Evolutionary conservation across 1,284 basidiomycete species (phyloP), one percentile per base, ranked within the genome.

Genomic region (Naganishia albida): DNA sequence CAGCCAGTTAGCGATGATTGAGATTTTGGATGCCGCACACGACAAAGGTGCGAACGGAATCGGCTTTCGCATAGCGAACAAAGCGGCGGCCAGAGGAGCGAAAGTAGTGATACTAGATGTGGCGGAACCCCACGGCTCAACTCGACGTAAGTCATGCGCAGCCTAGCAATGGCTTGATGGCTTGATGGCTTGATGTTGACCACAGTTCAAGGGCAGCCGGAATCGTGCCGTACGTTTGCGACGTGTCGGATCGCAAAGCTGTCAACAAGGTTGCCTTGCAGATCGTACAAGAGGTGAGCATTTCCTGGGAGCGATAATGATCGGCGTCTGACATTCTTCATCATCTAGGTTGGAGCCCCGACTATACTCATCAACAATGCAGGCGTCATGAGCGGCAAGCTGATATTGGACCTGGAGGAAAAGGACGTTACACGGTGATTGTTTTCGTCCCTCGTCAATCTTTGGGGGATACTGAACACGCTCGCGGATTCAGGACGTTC

Each of bases 331-430:
- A 49, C n/a, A 48, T 7, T 18, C 7, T 1, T 23, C 13, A 54
- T 63, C 52, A 57, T 26, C n/a, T 72, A 93, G 90, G 82, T 94
- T 62, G 93, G 93, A 7, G 83, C 89, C 62, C 90, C 93, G 1
- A 95, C 95, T 0, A 84, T 98, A 38, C 80, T 99, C 16, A 83
- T 99, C 73, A 98, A 98, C 80, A 98, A 97, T 73, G 95, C 95
- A 0, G 95, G 93, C n/a, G 86, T 97, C 62, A 90, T 91, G 38
- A 88, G 93, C 77, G 93, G 93, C 34, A 93, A 92, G 73, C 81
- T 88, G 0, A 80, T 98, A 26, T 80, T 93, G 3, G 92, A 94
- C 72, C 82, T 97, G 57, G 82, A 81, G 0, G 83, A 88, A 1
- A 83, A 85, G 50, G 93, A 98, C 72, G 78, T 98, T 44, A 81